Percentiles rank a stretch among this genome's conserved stretches.
Conservation (phyloP, 768 basidiomycete genomes). For the Suillus decipiens region DNA sequence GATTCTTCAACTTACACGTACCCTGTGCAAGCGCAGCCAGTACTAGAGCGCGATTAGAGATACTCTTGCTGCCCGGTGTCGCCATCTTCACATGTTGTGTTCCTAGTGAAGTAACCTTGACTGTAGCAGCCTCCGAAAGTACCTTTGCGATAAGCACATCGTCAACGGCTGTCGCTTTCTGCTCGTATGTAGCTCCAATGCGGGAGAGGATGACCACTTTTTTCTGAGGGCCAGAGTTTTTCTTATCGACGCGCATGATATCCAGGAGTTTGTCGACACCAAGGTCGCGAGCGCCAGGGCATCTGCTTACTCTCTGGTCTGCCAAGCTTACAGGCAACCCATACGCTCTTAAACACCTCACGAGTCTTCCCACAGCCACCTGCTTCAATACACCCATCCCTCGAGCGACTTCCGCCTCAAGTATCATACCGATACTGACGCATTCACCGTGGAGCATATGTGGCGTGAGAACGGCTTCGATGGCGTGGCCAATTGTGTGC, state of each 20-base stretch:
- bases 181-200: constrained; percentile 92
- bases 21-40: constrained; percentile 91
- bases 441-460: constrained; percentile 96
- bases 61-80: constrained; percentile 95
- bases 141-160: constrained; percentile 84
- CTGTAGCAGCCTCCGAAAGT: constrained; percentile 76
- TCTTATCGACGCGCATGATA: constrained; percentile 97
- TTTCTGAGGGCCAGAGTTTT: constrained; percentile 91
- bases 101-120: constrained; percentile 42
- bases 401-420: constrained; percentile 93
- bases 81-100: constrained; percentile 60
- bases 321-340: constrained; percentile 82
- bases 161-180: constrained; percentile 81
- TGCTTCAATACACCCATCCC: constrained; percentile 87
- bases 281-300: constrained; percentile 71
- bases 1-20: constrained; percentile 83
- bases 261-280: constrained; percentile 83
- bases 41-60: constrained; percentile 92
- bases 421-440: constrained; percentile 92
- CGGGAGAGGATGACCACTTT: constrained; percentile 90
- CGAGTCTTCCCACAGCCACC: constrained; percentile 89
- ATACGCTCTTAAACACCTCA: constrained; percentile 85
- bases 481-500: constrained; percentile 97
- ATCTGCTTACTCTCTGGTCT: constrained; percentile 74
- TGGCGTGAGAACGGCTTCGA: constrained; percentile 94